These are phyloP conservation scores for Adansonia digitata DNA, from an alignment of 345 rosid species.

Conservation along the genomic window DNA sequence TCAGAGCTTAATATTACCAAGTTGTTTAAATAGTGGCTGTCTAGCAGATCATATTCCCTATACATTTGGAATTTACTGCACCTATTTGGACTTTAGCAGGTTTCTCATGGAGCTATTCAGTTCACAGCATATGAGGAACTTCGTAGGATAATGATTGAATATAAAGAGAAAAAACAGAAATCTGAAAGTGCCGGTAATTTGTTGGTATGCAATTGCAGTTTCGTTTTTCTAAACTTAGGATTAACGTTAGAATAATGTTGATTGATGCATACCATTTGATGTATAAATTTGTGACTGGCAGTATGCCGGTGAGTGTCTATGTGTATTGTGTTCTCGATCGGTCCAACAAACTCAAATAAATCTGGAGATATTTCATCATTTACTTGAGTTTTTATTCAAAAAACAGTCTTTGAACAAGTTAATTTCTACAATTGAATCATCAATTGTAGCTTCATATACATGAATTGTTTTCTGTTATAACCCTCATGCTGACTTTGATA, in stretches of 20 bases:
- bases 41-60: constrained; percentile 5
- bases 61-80: constrained; percentile 7
- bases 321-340: neutral
- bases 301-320: neutral
- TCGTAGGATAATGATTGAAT: constrained; percentile 54
- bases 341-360: neutral
- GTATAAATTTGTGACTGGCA: neutral
- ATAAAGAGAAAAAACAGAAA: constrained; percentile 34
- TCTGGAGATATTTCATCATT: neutral
- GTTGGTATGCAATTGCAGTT: constrained; percentile 43
- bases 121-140: constrained; percentile 91
- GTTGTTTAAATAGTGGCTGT: constrained; percentile 4
- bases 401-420: neutral
- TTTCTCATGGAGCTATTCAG: constrained; percentile 96
- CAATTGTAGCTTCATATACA: neutral
- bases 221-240: neutral
- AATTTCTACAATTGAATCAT: neutral
- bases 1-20: constrained; percentile 4
- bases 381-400: neutral
- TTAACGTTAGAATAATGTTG: neutral
- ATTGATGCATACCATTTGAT: neutral
- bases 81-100: constrained; percentile 59
- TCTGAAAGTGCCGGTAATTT: constrained; percentile 30
- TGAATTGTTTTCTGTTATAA: neutral
- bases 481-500: neutral